Conservation (phyloP, 140 eudicot genomes). For the Oenanthe javanica region DNA sequence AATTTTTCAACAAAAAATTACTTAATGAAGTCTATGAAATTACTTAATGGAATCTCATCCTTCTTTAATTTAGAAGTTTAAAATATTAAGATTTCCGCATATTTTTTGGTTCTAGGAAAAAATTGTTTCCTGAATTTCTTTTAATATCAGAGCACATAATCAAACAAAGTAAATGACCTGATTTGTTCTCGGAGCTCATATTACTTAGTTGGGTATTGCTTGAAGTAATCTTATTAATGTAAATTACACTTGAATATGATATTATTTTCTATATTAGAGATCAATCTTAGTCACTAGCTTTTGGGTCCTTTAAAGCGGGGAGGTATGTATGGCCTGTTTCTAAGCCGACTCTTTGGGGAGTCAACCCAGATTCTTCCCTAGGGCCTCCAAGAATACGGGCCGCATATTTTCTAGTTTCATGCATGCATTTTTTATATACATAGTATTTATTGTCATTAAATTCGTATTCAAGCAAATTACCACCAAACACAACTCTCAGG, state of each 20-base stretch:
- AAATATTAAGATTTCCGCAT: not conserved
- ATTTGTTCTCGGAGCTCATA: not conserved
- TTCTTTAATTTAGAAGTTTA: too few relatives aligned
- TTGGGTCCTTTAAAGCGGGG: not conserved
- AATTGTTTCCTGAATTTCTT: not conserved
- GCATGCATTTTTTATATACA: too few relatives aligned
- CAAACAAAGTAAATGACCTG: not conserved
- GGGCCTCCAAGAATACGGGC: too few relatives aligned
- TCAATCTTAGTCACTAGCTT: not conserved
- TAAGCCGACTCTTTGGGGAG: too few relatives aligned
- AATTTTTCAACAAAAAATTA: too few relatives aligned
- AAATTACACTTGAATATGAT: not conserved
- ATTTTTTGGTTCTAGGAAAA: not conserved
- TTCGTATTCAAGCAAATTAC: too few relatives aligned
- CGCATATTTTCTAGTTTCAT: too few relatives aligned
- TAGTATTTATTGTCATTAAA: too few relatives aligned
- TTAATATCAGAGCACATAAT: not conserved
- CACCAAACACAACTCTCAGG: too few relatives aligned
- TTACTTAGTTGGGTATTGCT: not conserved
- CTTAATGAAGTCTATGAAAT: too few relatives aligned
- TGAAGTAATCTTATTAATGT: not conserved
- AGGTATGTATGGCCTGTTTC: not conserved
- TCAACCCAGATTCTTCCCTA: too few relatives aligned
- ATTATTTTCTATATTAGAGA: not conserved
- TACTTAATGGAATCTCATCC: too few relatives aligned